These are phyloP conservation scores for Colletotrichum destructivum DNA, from an alignment of 2,329 filamentous ascomycete species.

Conservation along the genomic window DNA sequence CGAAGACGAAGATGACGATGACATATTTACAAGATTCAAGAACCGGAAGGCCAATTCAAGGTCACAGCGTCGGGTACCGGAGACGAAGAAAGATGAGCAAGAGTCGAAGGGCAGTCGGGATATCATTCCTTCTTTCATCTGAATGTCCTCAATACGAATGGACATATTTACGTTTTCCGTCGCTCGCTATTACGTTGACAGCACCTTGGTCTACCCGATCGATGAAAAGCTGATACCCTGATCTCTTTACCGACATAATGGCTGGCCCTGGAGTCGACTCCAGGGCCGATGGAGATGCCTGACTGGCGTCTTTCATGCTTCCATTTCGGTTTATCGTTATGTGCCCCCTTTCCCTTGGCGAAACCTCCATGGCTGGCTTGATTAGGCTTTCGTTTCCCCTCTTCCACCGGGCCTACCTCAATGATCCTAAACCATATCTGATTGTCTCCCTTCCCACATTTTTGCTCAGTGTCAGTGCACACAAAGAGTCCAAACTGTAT, in stretches of 20 bases:
- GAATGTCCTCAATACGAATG: neutral
- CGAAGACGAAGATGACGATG: conserved; percentile 33
- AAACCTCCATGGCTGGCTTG: neutral
- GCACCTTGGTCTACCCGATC: neutral
- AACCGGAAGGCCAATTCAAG: conserved; percentile 28
- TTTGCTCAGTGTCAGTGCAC: too few relatives aligned
- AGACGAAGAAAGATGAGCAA: conserved; percentile 8
- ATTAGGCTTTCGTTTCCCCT: too few relatives aligned
- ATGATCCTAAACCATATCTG: too few relatives aligned
- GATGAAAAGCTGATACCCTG: neutral
- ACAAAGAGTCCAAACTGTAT: too few relatives aligned
- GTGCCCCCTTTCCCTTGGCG: too few relatives aligned
- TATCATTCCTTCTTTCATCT: conserved; percentile 41
- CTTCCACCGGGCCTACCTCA: too few relatives aligned
- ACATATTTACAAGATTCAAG: conserved; percentile 39
- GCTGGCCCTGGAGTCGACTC: neutral
- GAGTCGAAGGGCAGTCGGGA: conserved; percentile 41
- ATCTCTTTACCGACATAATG: too few relatives aligned
- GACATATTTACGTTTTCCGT: neutral
- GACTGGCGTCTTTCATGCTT: neutral
- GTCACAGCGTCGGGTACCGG: conserved; percentile 39
- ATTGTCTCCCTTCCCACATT: too few relatives aligned
- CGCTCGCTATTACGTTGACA: neutral
- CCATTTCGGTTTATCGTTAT: too few relatives aligned
- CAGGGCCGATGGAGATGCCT: neutral